phyloP scores from a whole-genome alignment of 805 yeast genomes.

The Ogataea populi-albae region DNA sequence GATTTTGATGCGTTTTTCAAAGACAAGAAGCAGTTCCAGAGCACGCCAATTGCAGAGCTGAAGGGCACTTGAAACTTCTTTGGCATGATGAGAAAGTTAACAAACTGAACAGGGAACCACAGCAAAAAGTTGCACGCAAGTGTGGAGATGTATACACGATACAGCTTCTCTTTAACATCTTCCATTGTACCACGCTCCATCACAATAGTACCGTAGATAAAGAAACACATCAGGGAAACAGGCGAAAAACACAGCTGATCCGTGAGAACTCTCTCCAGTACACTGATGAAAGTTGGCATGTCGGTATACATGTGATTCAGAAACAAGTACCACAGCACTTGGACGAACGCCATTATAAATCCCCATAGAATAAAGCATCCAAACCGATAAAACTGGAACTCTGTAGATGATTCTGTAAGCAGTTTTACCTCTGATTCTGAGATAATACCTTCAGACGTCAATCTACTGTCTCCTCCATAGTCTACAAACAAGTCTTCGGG shows the following conservation, averaged over 20 bases:
- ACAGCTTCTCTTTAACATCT: slow-evolving; percentile 62
- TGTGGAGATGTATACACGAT: slow-evolving; percentile 64
- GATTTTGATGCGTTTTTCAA: slow-evolving; percentile 59
- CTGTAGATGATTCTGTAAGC: slow-evolving; percentile 4
- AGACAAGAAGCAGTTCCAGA: slow-evolving; percentile 93
- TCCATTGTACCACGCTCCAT: slow-evolving; percentile 70
- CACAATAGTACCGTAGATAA: slow-evolving; percentile 78
- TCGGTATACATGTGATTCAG: slow-evolving; percentile 73
- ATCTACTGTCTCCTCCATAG: slow-evolving; percentile 27
- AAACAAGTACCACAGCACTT: slow-evolving; percentile 85
- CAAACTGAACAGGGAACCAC: slow-evolving; percentile 82
- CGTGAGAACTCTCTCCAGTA: slow-evolving; percentile 78
- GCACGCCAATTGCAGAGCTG: slow-evolving; percentile 77
- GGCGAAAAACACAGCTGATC: slow-evolving; percentile 93
- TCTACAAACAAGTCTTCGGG: slow-evolving; percentile 32
- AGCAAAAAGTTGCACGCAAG: slow-evolving; percentile 64
- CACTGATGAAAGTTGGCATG: slow-evolving; percentile 82
- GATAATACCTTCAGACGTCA: not conserved
- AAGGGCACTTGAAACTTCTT: slow-evolving; percentile 83
- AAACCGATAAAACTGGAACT: slow-evolving; percentile 66
- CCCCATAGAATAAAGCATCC: slow-evolving; percentile 89
- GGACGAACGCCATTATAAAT: slow-evolving; percentile 72
- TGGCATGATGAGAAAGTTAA: slow-evolving; percentile 70
- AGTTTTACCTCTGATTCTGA: slow-evolving; percentile 1
- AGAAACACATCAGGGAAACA: slow-evolving; percentile 71